phyloP scores from a whole-genome alignment of 176 grass and related monocot species.

The Aegilops longissima region DNA sequence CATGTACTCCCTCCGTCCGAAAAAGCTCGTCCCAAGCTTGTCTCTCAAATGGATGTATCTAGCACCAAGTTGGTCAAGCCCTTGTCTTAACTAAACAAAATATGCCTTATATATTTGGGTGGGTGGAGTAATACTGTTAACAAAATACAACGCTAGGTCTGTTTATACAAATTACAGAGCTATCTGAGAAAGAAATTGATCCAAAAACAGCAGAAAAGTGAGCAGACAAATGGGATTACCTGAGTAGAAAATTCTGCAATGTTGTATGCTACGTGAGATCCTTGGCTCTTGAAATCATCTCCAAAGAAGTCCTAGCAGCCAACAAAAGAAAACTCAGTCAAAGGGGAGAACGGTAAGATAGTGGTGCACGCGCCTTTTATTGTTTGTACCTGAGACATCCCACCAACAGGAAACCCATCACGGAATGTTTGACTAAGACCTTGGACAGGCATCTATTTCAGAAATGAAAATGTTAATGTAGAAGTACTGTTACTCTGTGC shows the following conservation, averaged over 20 bases:
- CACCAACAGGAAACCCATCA: conserved; percentile 95
- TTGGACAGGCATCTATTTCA: conserved; percentile 80
- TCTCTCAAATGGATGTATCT: too few relatives aligned
- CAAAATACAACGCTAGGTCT: neutral
- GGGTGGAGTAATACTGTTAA: neutral
- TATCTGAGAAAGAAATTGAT: neutral
- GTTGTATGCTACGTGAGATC: conserved; percentile 95
- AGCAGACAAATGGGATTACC: conserved; percentile 34
- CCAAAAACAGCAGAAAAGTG: neutral
- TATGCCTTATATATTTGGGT: neutral
- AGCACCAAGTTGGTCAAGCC: neutral
- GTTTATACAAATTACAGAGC: conserved; percentile 10
- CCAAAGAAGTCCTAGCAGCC: conserved; percentile 80
- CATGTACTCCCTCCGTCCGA: neutral
- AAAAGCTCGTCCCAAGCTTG: too few relatives aligned
- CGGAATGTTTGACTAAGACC: conserved; percentile 97
- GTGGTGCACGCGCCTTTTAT: conserved; percentile 2
- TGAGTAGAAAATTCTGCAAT: conserved; percentile 95
- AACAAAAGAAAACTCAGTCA: conserved; percentile 12
- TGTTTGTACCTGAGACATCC: conserved; percentile 91
- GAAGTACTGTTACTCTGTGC: conserved; percentile 17
- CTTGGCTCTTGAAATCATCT: conserved; percentile 99
- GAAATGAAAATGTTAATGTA: conserved; percentile 33
- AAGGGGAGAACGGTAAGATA: conserved; percentile 13
- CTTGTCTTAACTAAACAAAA: neutral